A percentile compares a stretch with the other conserved stretches of the same genome.
Conservation (phyloP, 139 green algal species). For the Chlamydomonas incerta region DNA sequence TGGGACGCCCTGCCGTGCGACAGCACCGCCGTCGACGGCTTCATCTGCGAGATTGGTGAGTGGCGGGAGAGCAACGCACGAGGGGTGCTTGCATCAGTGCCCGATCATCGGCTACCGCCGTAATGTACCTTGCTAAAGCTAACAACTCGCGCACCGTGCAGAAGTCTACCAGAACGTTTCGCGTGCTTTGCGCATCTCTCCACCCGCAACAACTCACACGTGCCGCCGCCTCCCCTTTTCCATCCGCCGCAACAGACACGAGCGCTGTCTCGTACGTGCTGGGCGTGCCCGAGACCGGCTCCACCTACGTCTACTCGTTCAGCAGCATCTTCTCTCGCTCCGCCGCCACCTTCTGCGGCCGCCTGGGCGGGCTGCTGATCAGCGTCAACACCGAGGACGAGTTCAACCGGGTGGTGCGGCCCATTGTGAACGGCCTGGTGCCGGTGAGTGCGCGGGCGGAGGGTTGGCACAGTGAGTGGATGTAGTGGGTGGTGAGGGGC, state of each 20-base stretch:
- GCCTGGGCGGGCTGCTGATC: not conserved
- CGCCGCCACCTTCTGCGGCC: not conserved
- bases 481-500: too few relatives aligned
- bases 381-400: not conserved
- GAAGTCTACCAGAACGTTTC: too few relatives aligned
- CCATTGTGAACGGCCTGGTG: not conserved
- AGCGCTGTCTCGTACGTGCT: not conserved
- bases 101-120: too few relatives aligned
- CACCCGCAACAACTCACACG: too few relatives aligned
- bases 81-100: too few relatives aligned
- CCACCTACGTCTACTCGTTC: constrained; percentile 7
- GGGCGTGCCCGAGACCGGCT: not conserved
- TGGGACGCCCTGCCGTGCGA: not conserved
- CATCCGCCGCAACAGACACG: constrained; percentile 11
- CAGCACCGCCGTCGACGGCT: not conserved
- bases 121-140: too few relatives aligned
- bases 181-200: too few relatives aligned
- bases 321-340: not conserved
- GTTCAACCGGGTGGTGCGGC: not conserved
- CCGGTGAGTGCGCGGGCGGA: not conserved
- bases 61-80: too few relatives aligned
- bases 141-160: too few relatives aligned
- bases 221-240: too few relatives aligned
- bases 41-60: constrained; percentile 32
- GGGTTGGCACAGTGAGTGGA: not conserved